Conservation (phyloP, 352 stramenopile species). For the Phytophthora kernoviae region DNA sequence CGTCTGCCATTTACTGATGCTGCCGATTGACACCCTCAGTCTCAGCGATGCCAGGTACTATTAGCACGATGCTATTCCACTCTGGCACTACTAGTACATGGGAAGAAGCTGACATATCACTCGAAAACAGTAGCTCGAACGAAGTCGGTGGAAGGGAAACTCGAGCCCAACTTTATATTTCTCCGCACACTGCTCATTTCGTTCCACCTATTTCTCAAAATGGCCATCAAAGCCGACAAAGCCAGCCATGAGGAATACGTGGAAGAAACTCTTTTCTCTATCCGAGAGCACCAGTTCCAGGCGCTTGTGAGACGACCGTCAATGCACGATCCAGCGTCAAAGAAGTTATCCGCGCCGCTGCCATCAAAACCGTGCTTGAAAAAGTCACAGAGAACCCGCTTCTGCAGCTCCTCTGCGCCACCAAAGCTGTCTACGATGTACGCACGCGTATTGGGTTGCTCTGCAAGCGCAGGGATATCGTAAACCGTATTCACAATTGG, state of each 20-base stretch:
- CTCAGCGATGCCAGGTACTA: no score
- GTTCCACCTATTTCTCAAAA: conserved; percentile 78
- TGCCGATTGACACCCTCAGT: neutral
- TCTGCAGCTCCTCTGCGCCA: conserved; percentile 65
- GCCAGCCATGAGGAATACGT: conserved; percentile 91
- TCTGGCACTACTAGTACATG: conserved; percentile 3
- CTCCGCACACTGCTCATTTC: conserved; percentile 2
- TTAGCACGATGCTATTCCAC: no score
- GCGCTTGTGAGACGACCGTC: conserved; percentile 91
- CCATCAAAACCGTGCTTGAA: conserved; percentile 95
- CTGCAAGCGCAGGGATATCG: conserved; percentile 48
- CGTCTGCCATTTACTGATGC: neutral
- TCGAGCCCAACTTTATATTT: conserved; percentile 23
- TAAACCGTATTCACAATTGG: conserved; percentile 66
- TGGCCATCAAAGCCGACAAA: conserved; percentile 94
- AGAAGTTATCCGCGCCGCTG: conserved; percentile 90
- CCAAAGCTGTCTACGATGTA: conserved; percentile 86
- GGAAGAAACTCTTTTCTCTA: conserved; percentile 93
- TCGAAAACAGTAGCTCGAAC: conserved; percentile 8
- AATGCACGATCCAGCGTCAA: conserved; percentile 87
- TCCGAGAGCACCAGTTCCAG: conserved; percentile 93
- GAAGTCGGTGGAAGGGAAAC: conserved; percentile 10
- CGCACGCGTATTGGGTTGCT: conserved; percentile 43
- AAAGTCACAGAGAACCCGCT: conserved; percentile 89
- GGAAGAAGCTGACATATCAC: conserved; percentile 2